Evolutionary conservation across 495 filamentous ascomycete species (phyloP), one percentile per base, ranked within the genome.

Genomic region (Daldinia childiae): DNA sequence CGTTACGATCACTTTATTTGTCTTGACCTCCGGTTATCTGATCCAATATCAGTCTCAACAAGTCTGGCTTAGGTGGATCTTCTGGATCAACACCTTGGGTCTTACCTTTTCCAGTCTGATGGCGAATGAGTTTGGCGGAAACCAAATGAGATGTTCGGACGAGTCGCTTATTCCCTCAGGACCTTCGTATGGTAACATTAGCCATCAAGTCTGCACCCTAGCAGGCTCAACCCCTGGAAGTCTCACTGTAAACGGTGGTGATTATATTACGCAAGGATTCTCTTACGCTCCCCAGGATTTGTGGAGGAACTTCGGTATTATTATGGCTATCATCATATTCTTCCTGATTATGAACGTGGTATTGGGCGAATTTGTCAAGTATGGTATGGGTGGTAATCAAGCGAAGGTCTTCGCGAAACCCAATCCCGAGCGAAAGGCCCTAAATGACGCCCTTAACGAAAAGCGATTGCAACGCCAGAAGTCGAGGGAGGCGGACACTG

Each of bases 61-160:
- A 62, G 88, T 89, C 6, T 94, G 92, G 92, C 79, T 93, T 24
- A 79, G 89, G 19, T 94, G 92, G 92, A 90, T 95, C 45, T 94
- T 92, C 80, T 95, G 88, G 77, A 85, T 94, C 75, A 94, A 94
- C 63, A 87, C 90, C 0, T 84, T 95, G 5, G 91, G 91, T 38
- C 84, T 94, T 3, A 86, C 89, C 0, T 95, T 95, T 77, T 84
- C 88, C 6, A 81, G 87, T 0, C 69, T 96, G 78, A 95, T 95
- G 92, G 88, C 92, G 69, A 95, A 95, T 69, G 93, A 95, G 76
- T 95, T 95, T 74, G 82, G 82, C 15, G 68, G 83, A 4, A 81
- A 89, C 29, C 84, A 88, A 17, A 78, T 95, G 74, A 87, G 81
- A 6, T 94, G 92, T 66, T 87, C 86, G 0, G 78, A 81, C 24